Evolutionary conservation across 441 rosid genomes (phyloP), one percentile per base, ranked within the genome.

Genomic region (Eutrema salsugineum): DNA sequence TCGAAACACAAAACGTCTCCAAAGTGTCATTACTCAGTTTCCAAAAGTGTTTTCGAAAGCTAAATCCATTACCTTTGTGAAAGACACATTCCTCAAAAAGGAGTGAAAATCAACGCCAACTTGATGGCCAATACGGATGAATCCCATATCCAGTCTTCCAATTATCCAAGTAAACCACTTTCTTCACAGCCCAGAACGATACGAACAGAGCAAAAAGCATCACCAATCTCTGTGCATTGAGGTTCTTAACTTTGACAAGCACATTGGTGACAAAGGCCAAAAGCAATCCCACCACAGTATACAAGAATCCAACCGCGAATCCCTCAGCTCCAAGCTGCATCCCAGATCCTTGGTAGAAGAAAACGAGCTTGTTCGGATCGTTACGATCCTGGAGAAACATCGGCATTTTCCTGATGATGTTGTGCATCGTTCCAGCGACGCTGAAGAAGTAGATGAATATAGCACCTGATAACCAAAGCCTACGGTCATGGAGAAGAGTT

Each of bases 261-360:
- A 84, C 63, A 61, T 92, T 92, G 1, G 99, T 89, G 48, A 88
- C 79, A 30, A 87, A 63, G 0, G 98, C 97, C 77, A 94, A 43
- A 59, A 94, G 66, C 70, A 94, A 43, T 33, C 99, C 99, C n/a
- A 89, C 98, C 17, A 89, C 69, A 0, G 98, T 92, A 49, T 92
- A 94, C 83, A 94, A 79, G 67, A 82, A 88, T 66, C 98, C 99
- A 0, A 94, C 87, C 0, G 96, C 91, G 1, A 94, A 92, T 12
- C 99, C 99, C 73, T 94, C 98, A 0, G 91, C 98, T n/a, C 99
- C 99, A 24, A 94, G 85, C 83, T 94, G 99, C 97, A 92, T 90
- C 43, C 98, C 96, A 0, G 98, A 87, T 10, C 97, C 99, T 74
- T 90, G 96, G 77, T 94, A 89, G 63, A 94, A 92, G 84, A 92